Evolutionary conservation across 2,329 filamentous ascomycete species (phyloP), one percentile per base, ranked within the genome.

Genomic region (Chaetothyriales sp.): DNA sequence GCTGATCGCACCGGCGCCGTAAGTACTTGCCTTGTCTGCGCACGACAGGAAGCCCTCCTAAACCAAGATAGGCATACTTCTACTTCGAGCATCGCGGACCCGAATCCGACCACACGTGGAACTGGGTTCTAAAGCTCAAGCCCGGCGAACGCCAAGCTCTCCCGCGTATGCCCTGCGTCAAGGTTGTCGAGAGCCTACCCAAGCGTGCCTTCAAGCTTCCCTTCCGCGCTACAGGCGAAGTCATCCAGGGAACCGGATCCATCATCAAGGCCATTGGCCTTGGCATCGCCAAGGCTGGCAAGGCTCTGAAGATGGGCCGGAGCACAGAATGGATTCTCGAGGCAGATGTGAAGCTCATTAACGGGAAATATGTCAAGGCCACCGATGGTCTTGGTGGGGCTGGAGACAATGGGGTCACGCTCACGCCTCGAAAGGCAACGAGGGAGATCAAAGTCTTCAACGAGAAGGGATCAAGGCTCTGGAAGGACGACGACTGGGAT

Each of bases 21-120:
- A 52, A 51, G 58, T 56, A n/a, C 45, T 44, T 18, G 9, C 15
- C 28, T 33, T 43, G 2, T 5, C 44, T 46, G 3, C 22, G 22
- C 6, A 25, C 22, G 7, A 44, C 18, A n/a, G 2, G 3, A 44
- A n/a, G 40, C 7, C 7, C 20, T 19, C 7, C 20, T 18, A 5
- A n/a, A 13, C 18, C 19, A 18, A 4, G 18, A 47, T 33, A 61
- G 59, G 56, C 56, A 13, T 58, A 55, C 22, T 61, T 61, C 58
- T 60, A 58, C 52, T 61, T 60, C 54, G 50, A 58, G 51, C 56
- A 58, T 47, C 57, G 58, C 44, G 59, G 55, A 13, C 20, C 43
- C 2, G 18, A 33, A 33, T 56, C 49, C 20, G 55, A 60, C 29
- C 55, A 56, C 37, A 60, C 60, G 1, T 61, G 60, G 60, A 55